Base-by-base conservation (phyloP, 768 basidiomycete genomes). In the Xerocomellus dryophilus region DNA sequence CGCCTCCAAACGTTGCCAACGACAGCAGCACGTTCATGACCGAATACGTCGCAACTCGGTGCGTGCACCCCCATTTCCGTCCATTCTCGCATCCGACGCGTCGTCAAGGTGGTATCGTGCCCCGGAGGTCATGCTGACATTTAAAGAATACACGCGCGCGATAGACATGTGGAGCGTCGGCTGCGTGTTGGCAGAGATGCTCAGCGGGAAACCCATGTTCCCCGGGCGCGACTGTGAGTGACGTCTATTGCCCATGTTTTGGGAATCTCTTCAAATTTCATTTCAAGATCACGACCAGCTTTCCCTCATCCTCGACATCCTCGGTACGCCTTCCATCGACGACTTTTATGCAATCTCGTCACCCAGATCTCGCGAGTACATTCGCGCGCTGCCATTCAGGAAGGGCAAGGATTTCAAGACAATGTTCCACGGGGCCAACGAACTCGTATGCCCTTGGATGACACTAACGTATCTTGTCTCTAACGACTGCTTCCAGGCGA, bases 71-170 rank as follows among this genome's bases (percentile, higher is more conserved):
- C 4, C 20, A 3, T 45, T 36, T 43, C 31, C 25, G 10, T 25
- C 4, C 3, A 29, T 20, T 25, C 36, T 38, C 40, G 9, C 32
- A 23, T 42, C 51, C 56, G 41, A 58, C 48, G 25, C 43, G 52
- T 38, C 41, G 36, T 23, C 11, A 46, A 86, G 93, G 65, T 98
- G 96, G 96, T 98, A 98, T 68, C 85, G 96, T 29, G 96, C 96
- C 0, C 96, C 96, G 0, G 96, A 98, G 69, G 91, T 98, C 57
- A 98, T 98, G 96, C 80, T 98, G 34, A 96, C 93, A 0, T 98
- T 97, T 77, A 93, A 95, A 66, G 87, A 95, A 75, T 98, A 98
- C 69, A 94, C 93, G 6, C 81, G 82, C 32, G 88, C 88, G 0
- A 89, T 92, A 69, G 90, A 92, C 59, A 81, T 93, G 67, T 93